phyloP scores from a whole-genome alignment of 148 eudicot genomes.

The Amaranthus cruentus region DNA sequence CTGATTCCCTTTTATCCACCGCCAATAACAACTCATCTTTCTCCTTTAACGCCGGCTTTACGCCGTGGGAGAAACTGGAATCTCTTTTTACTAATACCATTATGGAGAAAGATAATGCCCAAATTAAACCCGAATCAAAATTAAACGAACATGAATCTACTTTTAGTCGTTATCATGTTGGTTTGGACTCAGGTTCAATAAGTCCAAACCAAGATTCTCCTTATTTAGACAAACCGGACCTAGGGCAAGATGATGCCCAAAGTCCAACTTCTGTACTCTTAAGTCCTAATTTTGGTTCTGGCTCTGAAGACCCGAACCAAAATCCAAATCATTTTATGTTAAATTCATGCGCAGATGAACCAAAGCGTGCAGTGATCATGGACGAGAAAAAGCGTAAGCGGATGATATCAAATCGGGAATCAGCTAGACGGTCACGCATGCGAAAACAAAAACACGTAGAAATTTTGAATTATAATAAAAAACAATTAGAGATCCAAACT shows the following conservation, averaged over 20 bases:
- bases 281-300: slow-evolving; percentile 10
- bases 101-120: slow-evolving; percentile 11
- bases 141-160: neutral
- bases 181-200: slow-evolving; percentile 12
- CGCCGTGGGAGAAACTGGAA: slow-evolving; percentile 42
- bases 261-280: slow-evolving; percentile 10
- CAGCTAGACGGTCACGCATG: slow-evolving; percentile 59
- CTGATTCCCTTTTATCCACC: slow-evolving; percentile 25
- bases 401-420: slow-evolving; percentile 52
- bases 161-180: slow-evolving; percentile 18
- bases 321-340: neutral
- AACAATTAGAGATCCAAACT: slow-evolving; percentile 33
- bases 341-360: slow-evolving; percentile 1
- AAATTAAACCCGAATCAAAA: neutral
- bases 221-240: slow-evolving; percentile 2
- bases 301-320: slow-evolving; percentile 18
- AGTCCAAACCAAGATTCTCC: neutral
- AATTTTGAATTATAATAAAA: slow-evolving; percentile 36
- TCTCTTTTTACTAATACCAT: slow-evolving; percentile 19
- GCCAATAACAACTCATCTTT: slow-evolving; percentile 13
- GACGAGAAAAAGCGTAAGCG: slow-evolving; percentile 54
- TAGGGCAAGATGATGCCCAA: slow-evolving; percentile 14
- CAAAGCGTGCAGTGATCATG: neutral
- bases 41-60: slow-evolving; percentile 25
- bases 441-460: slow-evolving; percentile 54